These are phyloP conservation scores for Chaetomiaceae sp. DNA, from an alignment of 2,329 filamentous ascomycete genomes.

Conservation along the genomic window DNA sequence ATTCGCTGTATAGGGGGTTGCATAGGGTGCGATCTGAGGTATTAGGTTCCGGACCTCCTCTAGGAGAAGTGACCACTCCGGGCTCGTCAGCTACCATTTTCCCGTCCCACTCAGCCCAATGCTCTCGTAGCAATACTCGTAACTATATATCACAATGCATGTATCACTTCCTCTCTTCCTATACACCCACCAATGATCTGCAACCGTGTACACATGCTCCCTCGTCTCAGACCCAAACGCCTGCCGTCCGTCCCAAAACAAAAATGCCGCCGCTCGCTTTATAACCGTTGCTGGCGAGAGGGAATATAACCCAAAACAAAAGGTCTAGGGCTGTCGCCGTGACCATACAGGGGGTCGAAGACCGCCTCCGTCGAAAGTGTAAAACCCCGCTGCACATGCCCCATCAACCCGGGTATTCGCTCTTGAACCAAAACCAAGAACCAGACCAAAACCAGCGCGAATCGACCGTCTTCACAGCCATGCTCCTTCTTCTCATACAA, in stretches of 20 bases:
- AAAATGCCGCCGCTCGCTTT: slow-evolving; percentile 4
- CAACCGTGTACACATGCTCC: neutral
- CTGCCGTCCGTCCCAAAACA: neutral
- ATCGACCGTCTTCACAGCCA: neutral
- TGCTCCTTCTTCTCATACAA: neutral
- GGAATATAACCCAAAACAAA: neutral
- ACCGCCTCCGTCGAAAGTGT: neutral
- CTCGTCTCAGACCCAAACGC: neutral
- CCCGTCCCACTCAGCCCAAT: neutral
- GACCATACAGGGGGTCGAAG: neutral
- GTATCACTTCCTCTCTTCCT: neutral
- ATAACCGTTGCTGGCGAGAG: neutral
- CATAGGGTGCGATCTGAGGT: too few species aligned
- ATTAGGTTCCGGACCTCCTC: neutral
- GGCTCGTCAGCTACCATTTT: too few species aligned
- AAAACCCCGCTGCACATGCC: neutral
- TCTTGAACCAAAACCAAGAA: neutral
- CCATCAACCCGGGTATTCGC: slow-evolving; percentile 2
- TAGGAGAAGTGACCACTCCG: neutral
- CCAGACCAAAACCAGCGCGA: neutral
- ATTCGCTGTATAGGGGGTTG: too few species aligned
- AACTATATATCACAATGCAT: neutral
- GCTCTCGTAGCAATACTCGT: neutral
- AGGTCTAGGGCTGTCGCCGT: neutral
- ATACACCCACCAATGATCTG: neutral